Evolutionary conservation across 2,329 filamentous ascomycete genomes (phyloP).

Genomic region (Akanthomyces dipterigenus): DNA sequence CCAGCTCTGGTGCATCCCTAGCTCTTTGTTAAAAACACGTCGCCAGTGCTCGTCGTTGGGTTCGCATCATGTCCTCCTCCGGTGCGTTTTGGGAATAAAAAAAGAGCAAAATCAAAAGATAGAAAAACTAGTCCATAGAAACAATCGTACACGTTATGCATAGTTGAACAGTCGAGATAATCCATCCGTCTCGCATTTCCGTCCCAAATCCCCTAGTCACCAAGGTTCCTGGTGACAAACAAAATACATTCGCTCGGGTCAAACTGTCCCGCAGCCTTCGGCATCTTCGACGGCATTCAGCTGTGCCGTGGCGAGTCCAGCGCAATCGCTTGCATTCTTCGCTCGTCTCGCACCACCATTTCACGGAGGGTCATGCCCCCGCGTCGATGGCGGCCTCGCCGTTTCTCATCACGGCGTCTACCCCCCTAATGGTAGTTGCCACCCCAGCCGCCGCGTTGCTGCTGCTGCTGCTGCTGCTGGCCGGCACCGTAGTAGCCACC

Average conservation of each 20-base stretch:
- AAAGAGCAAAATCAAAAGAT: constrained; percentile 12
- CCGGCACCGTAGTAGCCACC: constrained; percentile 39
- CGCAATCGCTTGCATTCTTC: neutral
- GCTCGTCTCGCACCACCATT: neutral
- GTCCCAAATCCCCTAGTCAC: constrained; percentile 2
- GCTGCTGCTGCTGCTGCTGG: constrained; percentile 28
- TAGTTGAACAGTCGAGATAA: constrained; percentile 13
- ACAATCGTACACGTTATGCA: constrained; percentile 16
- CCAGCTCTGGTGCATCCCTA: neutral
- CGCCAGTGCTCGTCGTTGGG: neutral
- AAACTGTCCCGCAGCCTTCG: neutral
- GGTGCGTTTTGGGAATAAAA: constrained; percentile 10
- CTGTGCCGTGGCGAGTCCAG: neutral
- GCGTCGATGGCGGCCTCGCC: constrained; percentile 7
- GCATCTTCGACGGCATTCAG: neutral
- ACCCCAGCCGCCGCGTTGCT: constrained; percentile 47
- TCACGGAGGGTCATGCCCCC: constrained; percentile 2
- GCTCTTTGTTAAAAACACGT: neutral
- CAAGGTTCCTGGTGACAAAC: neutral
- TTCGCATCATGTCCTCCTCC: neutral
- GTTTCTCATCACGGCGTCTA: constrained; percentile 22
- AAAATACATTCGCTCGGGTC: constrained; percentile 8
- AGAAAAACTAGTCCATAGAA: constrained; percentile 14
- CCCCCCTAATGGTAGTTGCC: constrained; percentile 49
- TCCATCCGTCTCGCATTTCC: constrained; percentile 10